Evolutionary conservation across 2,329 filamentous ascomycete genomes (phyloP).

Genomic region (Aureobasidium sp.): DNA sequence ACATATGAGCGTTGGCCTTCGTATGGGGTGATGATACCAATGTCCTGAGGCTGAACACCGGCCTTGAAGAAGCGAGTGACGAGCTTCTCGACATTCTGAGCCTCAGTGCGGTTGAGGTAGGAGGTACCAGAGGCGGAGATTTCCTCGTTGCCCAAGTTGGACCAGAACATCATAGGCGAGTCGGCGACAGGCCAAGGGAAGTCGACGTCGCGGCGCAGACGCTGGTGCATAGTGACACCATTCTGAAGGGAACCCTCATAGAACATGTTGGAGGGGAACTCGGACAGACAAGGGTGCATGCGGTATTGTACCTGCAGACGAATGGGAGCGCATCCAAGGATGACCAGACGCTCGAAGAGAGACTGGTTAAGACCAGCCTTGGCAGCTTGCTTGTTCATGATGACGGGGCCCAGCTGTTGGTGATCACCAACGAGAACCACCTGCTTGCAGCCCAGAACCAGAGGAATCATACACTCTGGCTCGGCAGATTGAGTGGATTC

Average conservation of each 20-base stretch:
- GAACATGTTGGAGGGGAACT: constrained; percentile 99
- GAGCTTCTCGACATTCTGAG: constrained; percentile 96
- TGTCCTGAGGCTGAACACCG: constrained; percentile 85
- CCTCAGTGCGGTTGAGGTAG: constrained; percentile 95
- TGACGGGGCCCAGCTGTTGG: constrained; percentile 94
- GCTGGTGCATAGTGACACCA: constrained; percentile 82
- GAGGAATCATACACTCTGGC: constrained; percentile 96
- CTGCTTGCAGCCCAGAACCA: constrained; percentile 96
- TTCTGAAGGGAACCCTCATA: constrained; percentile 97
- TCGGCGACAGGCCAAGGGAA: constrained; percentile 96
- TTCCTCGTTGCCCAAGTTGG: constrained; percentile 93
- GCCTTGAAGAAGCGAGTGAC: constrained; percentile 98
- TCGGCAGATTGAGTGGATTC: constrained; percentile 98
- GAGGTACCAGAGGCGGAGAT: constrained; percentile 97
- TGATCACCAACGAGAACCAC: constrained; percentile 98
- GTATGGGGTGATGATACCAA: constrained; percentile 97
- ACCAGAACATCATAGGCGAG: constrained; percentile 99
- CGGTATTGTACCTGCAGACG: constrained; percentile 95
- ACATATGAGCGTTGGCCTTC: constrained; percentile 98
- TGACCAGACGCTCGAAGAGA: constrained; percentile 93
- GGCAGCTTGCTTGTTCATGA: constrained; percentile 99
- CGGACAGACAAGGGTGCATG: constrained; percentile 96
- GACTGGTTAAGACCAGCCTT: constrained; percentile 97
- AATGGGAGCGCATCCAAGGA: constrained; percentile 81
- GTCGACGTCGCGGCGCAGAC: constrained; percentile 86